Evolutionary conservation across 257 asterid species (phyloP).

Genomic region (Solanum appendiculatum): DNA sequence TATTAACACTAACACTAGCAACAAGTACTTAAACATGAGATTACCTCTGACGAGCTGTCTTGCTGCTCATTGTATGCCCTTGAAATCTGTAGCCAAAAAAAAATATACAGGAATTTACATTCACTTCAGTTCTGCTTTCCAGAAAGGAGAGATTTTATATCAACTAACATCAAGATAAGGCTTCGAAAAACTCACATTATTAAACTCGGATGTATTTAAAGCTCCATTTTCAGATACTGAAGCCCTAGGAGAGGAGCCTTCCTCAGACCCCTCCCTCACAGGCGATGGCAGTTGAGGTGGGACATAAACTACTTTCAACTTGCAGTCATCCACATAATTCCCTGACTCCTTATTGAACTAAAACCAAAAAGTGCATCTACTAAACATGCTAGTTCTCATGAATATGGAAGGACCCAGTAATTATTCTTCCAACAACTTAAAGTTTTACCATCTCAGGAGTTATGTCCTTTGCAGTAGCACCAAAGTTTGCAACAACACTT

Average conservation of each 20-base stretch:
- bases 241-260: conserved; percentile 88
- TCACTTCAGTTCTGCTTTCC: not conserved
- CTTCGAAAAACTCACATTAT: conserved; percentile 35
- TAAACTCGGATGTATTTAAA: conserved; percentile 24
- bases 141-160: not conserved
- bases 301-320: conserved; percentile 79
- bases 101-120: not conserved
- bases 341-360: conserved; percentile 87
- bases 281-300: conserved; percentile 75
- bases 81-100: conserved; percentile 32
- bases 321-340: conserved; percentile 76
- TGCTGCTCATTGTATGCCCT: conserved; percentile 45
- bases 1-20: not conserved
- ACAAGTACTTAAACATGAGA: not conserved
- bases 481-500: conserved; percentile 53
- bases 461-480: conserved; percentile 62
- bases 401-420: not conserved
- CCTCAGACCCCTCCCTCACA: conserved; percentile 89
- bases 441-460: conserved; percentile 65
- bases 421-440: not conserved
- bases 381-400: not conserved
- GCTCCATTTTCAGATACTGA: conserved; percentile 78
- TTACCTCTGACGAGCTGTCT: conserved; percentile 65
- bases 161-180: not conserved
- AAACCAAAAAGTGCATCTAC: conserved; percentile 5